Evolutionary conservation across 306 rosid species (phyloP).

Genomic region (Rosa persica): DNA sequence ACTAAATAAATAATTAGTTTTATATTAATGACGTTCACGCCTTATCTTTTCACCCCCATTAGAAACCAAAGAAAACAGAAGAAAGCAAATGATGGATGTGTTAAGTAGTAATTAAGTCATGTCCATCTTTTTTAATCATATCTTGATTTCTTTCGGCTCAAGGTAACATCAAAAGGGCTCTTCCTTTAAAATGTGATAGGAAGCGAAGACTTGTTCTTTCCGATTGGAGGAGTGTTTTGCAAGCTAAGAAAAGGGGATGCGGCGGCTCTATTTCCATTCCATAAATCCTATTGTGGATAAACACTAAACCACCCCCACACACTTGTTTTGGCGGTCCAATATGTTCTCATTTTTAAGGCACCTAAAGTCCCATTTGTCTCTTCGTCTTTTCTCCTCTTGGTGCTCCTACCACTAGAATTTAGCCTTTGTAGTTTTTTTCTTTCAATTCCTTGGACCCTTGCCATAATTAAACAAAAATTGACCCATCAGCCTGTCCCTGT

Average conservation of each 20-base stretch:
- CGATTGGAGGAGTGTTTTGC: neutral
- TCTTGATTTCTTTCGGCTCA: neutral
- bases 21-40: neutral
- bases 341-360: conserved; percentile 15
- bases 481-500: neutral
- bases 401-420: neutral
- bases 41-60: neutral
- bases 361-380: conserved; percentile 14
- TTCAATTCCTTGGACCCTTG: neutral
- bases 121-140: neutral
- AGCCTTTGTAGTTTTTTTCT: neutral
- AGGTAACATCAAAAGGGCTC: neutral
- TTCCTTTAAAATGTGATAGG: neutral
- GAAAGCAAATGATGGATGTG: neutral
- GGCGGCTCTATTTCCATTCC: conserved; percentile 4
- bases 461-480: neutral
- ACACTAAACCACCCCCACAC: conserved; percentile 24
- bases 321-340: conserved; percentile 19
- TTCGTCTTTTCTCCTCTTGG: neutral
- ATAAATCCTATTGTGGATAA: conserved; percentile 27
- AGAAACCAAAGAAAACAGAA: neutral
- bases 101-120: neutral
- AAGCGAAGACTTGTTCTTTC: neutral
- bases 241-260: neutral
- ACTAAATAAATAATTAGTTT: neutral